Evolutionary conservation across 2,329 filamentous ascomycete genomes (phyloP).

Genomic region (Cryoendolithus antarcticus): DNA sequence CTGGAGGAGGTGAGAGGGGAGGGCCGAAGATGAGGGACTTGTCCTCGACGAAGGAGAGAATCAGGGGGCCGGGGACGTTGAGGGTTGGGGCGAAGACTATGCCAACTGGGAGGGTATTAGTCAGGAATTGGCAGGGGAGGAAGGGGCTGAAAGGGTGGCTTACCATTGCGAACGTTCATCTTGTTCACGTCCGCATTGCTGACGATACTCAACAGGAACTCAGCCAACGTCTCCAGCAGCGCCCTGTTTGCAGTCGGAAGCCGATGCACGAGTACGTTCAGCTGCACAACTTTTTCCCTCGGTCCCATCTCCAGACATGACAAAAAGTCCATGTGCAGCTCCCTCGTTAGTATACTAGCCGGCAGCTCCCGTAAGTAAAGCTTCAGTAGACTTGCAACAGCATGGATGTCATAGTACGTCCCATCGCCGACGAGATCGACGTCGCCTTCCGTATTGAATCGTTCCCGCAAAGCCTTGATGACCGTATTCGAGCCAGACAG

Average conservation of each 20-base stretch:
- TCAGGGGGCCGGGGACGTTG: conserved; percentile 89
- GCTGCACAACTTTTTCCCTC: conserved; percentile 60
- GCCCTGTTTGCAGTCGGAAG: conserved; percentile 71
- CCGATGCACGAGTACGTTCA: conserved; percentile 66
- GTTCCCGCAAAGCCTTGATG: conserved; percentile 79
- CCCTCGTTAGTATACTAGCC: conserved; percentile 77
- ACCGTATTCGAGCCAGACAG: conserved; percentile 93
- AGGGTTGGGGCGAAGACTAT: conserved; percentile 97
- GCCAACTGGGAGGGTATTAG: conserved; percentile 47
- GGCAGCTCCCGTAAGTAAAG: conserved; percentile 87
- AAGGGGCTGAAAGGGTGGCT: conserved; percentile 9
- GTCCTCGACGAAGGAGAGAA: conserved; percentile 86
- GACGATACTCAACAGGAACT: conserved; percentile 84
- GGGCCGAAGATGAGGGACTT: conserved; percentile 75
- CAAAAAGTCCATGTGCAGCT: conserved; percentile 81
- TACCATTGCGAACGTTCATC: conserved; percentile 84
- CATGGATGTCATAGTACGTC: conserved; percentile 88
- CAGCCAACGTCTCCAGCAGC: conserved; percentile 70
- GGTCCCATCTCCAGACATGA: conserved; percentile 57
- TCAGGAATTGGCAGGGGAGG: background rate
- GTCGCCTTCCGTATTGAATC: conserved; percentile 88
- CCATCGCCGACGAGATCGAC: conserved; percentile 69
- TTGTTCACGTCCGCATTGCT: conserved; percentile 86
- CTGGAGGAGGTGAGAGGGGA: conserved; percentile 37
- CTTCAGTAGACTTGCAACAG: conserved; percentile 86